Evolutionary conservation across 1,284 basidiomycete genomes (phyloP).

Genomic region (Ceratobasidium sp.): DNA sequence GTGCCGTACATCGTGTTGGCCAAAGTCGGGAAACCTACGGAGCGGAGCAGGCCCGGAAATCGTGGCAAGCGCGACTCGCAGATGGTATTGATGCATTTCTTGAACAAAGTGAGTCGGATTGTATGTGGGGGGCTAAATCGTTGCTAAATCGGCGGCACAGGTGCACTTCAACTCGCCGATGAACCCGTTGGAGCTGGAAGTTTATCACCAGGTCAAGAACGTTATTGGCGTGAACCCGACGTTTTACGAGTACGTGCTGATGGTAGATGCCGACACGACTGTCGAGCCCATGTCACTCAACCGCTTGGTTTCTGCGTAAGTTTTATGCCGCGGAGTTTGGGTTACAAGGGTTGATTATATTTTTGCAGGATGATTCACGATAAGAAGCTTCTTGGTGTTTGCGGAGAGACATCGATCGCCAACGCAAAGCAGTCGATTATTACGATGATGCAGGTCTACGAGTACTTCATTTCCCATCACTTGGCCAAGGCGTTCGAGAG

Average conservation of each 20-base stretch:
- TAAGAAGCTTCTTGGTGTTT: constrained; percentile 93
- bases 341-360: constrained; percentile 13
- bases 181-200: constrained; percentile 96
- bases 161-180: constrained; percentile 97
- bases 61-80: constrained; percentile 97
- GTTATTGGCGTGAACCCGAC: constrained; percentile 98
- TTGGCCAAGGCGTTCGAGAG: constrained; percentile 98
- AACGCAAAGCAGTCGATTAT: constrained; percentile 94
- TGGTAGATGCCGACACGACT: constrained; percentile 97
- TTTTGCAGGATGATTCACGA: constrained; percentile 82
- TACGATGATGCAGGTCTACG: constrained; percentile 99
- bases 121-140: neutral
- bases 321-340: constrained; percentile 49
- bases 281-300: constrained; percentile 89
- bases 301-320: constrained; percentile 89
- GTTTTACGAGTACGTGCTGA: constrained; percentile 98
- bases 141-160: constrained; percentile 55
- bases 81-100: constrained; percentile 95
- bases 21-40: constrained; percentile 96
- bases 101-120: constrained; percentile 79
- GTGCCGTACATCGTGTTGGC: constrained; percentile 97
- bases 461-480: constrained; percentile 97
- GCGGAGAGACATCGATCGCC: constrained; percentile 90
- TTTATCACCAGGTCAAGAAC: constrained; percentile 99
- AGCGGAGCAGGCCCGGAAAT: constrained; percentile 93